Conservation (phyloP, 2,329 filamentous ascomycete genomes). For the Ceratocystis harringtonii region DNA sequence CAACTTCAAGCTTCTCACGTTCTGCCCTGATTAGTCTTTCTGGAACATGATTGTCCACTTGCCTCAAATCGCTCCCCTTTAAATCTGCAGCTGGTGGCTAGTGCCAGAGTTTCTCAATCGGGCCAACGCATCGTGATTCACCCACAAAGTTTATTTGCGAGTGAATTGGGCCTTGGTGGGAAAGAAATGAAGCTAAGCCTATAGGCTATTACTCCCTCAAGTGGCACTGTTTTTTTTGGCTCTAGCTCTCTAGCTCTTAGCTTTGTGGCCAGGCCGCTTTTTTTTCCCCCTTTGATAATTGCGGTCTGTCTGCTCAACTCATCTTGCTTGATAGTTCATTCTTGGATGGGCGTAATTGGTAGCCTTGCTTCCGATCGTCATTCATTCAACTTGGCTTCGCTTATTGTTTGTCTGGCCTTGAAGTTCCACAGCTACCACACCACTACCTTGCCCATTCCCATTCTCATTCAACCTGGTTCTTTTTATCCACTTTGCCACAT, state of each 20-base stretch:
- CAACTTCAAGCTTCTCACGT: constrained; percentile 4
- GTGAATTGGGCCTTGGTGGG: neutral
- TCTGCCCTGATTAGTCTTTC: constrained; percentile 3
- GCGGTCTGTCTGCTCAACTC: neutral
- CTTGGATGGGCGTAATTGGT: neutral
- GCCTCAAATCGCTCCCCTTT: constrained; percentile 3
- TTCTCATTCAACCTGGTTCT: neutral
- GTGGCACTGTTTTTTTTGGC: neutral
- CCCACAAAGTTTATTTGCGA: constrained; percentile 2
- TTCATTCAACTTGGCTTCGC: neutral
- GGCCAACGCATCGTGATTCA: constrained; percentile 6
- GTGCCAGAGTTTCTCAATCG: neutral
- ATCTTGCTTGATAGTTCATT: neutral
- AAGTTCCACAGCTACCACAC: neutral
- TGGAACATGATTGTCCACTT: constrained; percentile 5
- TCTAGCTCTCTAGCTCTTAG: constrained; percentile 3
- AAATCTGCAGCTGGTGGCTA: constrained; percentile 4
- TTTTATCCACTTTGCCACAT: constrained; percentile 3
- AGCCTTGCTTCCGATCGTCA: constrained; percentile 2
- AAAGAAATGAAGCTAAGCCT: neutral
- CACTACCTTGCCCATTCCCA: neutral
- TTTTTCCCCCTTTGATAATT: neutral
- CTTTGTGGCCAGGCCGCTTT: neutral
- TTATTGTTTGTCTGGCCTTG: neutral
- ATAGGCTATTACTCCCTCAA: neutral